Base-by-base conservation (phyloP, 2,329 filamentous ascomycete species). In the Emmonsiellopsis sp. region DNA sequence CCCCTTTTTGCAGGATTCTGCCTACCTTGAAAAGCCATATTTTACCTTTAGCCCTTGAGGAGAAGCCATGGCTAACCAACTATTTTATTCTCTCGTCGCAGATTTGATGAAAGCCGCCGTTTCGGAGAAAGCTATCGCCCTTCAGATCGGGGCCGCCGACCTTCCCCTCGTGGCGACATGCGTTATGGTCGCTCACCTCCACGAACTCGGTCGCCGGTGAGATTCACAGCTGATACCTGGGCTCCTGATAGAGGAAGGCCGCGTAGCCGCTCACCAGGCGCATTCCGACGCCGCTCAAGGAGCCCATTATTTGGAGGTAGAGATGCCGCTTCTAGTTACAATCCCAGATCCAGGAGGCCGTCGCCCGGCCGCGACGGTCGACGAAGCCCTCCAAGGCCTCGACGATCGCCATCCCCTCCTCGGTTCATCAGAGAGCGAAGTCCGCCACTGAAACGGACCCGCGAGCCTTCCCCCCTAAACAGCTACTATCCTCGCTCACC, bases 101-200 rank as follows among this genome's bases (percentile, higher is more conserved):
- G 60, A 57, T 62, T 57, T 49, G 58, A 60, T 31, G 55, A 73
- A 53, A 67, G 69, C 32, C 67, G 70, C n/a, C 68, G 71, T 54
- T 41, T 44, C 32, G 70, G 71, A 49, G 71, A 73, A 59, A 73
- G 70, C 55, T 73, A 73, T 62, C 70, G 71, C n/a, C 71, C 71
- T 9, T 58, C 59, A 31, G 65, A 65, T 46, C 63, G 67, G 57
- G 41, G 57, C 34, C 59, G 61, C 54, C 66, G 67, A 38, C 67
- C 64, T 49, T 65, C 65, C 44, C 67, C 70, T 56, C 65, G 69
- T 52, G 64, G 63, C 13, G 71, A 69, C 55, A 62, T 61, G 46
- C 66, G 68, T 52, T 63, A 63, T 54, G 62, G 64, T 46, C 66
- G 69, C 49, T 70, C 70, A 13, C 50, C 50, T 42, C 68, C 70